These are phyloP conservation scores for Salix arbutifolia DNA, from an alignment of 345 rosid species.

Conservation along the genomic window DNA sequence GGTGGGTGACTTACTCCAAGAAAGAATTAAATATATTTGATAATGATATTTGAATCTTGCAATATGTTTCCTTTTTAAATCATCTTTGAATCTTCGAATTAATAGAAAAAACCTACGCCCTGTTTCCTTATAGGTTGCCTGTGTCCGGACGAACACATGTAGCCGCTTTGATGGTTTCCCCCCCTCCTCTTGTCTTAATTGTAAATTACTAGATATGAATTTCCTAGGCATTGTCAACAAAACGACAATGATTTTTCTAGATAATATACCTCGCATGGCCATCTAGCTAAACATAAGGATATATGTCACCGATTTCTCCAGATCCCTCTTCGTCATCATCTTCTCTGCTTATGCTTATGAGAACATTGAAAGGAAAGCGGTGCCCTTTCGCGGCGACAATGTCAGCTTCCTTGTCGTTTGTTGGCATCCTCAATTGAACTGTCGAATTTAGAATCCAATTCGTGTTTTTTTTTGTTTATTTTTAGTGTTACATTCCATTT, in stretches of 20 bases:
- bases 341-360: too few relatives aligned
- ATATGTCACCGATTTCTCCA: background rate
- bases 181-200: too few relatives aligned
- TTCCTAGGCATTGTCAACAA: background rate
- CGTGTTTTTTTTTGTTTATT: background rate
- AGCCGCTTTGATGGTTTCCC: background rate
- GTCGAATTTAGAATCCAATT: too few relatives aligned
- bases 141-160: background rate
- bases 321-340: background rate
- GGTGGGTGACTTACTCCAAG: background rate
- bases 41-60: background rate
- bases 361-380: background rate
- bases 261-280: background rate
- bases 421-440: too few relatives aligned
- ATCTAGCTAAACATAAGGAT: background rate
- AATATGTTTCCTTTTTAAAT: background rate
- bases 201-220: background rate
- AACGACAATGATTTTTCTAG: background rate
- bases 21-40: background rate
- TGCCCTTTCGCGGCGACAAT: background rate
- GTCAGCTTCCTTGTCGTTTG: background rate
- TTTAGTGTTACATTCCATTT: too few relatives aligned
- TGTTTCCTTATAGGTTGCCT: background rate
- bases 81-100: background rate
- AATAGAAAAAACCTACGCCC: background rate